Evolutionary conservation across 1,284 basidiomycete genomes (phyloP), one percentile per base, ranked within the genome.

Genomic region (Coriolopsis trogii): DNA sequence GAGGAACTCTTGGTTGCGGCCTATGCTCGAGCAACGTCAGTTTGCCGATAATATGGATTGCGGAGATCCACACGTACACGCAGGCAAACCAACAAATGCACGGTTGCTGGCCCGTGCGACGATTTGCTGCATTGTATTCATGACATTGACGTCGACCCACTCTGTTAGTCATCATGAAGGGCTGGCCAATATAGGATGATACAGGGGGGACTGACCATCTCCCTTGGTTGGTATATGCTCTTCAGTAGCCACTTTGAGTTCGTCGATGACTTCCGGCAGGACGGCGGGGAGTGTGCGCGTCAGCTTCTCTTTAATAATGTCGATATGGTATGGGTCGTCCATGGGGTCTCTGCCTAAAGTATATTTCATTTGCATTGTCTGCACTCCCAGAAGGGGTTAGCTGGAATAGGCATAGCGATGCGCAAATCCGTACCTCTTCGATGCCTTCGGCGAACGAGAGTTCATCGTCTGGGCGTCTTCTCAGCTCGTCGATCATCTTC

Each of bases 381-480:
- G 28, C 1, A n/a, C n/a, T n/a, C n/a, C n/a, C n/a, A 20, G 29
- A 25, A 26, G 16, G 7, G 13, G n/a, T 29, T 12, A 18, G 38
- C 16, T 12, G 26, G 2, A 8, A 33, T 26, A 34, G 15, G 26
- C 12, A 12, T 2, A 43, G 16, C 24, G 7, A 20, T 9, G 18
- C 21, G 6, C 33, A 18, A 3, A 42, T 26, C 26, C 67, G 24
- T 16, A 71, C 71, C 29, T 71, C 66, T 7, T 63, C 58, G 1
- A 59, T 46, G 3, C 65, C 63, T 15, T 58, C 62, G 12, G 41
- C 16, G 50, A 67, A 67, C 4, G 67, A 70, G 1, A 70, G 38
- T 8, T 62, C 58, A 13, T 68, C 63, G 30, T 71, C 69, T 1
- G 69, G 61, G 3, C 65, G 57, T 34, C 62, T 65, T 29, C 55